phyloP scores from a whole-genome alignment of 441 rosid species.

The Breynia disticha region DNA sequence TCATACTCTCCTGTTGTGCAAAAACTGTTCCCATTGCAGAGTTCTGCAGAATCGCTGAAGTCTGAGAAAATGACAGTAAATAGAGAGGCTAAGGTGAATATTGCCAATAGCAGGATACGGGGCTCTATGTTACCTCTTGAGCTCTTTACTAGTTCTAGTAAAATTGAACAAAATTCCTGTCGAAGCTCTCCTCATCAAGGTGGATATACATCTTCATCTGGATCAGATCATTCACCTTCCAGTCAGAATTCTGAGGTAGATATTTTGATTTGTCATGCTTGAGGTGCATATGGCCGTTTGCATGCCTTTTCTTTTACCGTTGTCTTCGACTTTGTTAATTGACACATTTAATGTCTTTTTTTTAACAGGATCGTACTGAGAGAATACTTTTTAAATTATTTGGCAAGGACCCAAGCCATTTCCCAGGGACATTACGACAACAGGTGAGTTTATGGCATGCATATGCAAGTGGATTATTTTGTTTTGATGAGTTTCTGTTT shows the following conservation, averaged over 20 bases:
- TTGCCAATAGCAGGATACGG: conserved; percentile 26
- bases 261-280: too few relatives aligned
- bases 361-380: conserved; percentile 62
- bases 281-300: too few relatives aligned
- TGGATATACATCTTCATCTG: conserved; percentile 77
- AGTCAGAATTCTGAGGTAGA: conserved; percentile 57
- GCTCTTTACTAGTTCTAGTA: conserved; percentile 52
- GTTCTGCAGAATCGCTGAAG: conserved; percentile 42
- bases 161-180: conserved; percentile 30
- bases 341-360: conserved; percentile 13
- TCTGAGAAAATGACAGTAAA: conserved; percentile 32
- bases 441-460: conserved; percentile 37
- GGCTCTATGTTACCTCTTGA: conserved; percentile 26
- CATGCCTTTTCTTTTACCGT: too few relatives aligned
- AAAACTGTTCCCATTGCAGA: conserved; percentile 66
- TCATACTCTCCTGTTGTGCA: conserved; percentile 70
- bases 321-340: neutral
- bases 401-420: conserved; percentile 84
- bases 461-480: neutral
- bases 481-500: too few relatives aligned
- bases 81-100: conserved; percentile 30
- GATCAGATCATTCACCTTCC: conserved; percentile 82
- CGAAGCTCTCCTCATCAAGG: conserved; percentile 48
- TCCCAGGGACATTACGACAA: conserved; percentile 60
- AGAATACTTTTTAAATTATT: conserved; percentile 72